Percentiles rank a stretch among this genome's conserved stretches.
Evolutionary conservation across 768 basidiomycete species (phyloP).

Genomic region (Lactifluus volemus): DNA sequence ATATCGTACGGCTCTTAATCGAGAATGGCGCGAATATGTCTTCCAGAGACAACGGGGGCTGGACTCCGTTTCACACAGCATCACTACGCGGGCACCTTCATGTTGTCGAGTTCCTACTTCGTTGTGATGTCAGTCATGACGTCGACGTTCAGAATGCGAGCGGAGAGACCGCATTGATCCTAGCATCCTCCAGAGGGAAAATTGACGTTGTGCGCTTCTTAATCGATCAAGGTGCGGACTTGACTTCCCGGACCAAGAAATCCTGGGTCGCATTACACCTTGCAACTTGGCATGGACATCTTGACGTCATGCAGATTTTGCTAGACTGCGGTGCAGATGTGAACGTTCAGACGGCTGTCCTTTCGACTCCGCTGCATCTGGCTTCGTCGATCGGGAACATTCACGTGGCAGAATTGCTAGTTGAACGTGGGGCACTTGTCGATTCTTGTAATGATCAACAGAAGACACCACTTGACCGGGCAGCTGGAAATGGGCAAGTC

Average conservation of each 20-base stretch:
- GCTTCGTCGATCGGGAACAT: not conserved
- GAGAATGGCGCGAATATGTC: not conserved
- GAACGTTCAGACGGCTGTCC: not conserved
- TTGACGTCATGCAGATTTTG: not conserved
- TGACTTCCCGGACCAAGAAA: not conserved
- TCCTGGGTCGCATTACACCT: not conserved
- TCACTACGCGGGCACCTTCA: not conserved
- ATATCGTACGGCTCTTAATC: not conserved
- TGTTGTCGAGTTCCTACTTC: not conserved
- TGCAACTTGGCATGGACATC: not conserved
- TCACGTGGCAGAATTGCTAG: not conserved
- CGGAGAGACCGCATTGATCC: not conserved
- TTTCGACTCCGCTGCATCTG: not conserved
- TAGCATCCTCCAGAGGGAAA: not conserved
- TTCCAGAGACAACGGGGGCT: not conserved
- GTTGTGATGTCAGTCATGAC: not conserved
- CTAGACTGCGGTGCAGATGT: not conserved
- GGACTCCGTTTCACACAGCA: not conserved
- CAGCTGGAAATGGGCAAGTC: not conserved
- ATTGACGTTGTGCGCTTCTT: not conserved
- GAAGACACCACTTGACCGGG: slow-evolving; percentile 1
- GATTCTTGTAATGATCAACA: not conserved
- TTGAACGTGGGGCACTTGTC: not conserved
- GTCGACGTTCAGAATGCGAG: not conserved
- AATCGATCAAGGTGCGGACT: not conserved